Evolutionary conservation across 345 rosid genomes (phyloP).

Genomic region (Eucalyptus sp.): DNA sequence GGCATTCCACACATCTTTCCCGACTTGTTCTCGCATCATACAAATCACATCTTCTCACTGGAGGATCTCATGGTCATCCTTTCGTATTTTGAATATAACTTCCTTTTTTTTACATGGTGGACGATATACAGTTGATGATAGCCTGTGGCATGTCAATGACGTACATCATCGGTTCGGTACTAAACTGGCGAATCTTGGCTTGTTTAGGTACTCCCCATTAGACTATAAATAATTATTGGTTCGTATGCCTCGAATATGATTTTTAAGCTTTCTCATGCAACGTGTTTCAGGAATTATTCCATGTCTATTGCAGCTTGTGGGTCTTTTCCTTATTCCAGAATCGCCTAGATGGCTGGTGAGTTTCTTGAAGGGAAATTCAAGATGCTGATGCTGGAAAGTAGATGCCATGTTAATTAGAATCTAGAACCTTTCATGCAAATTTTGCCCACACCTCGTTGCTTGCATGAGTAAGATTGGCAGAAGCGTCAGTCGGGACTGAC

Average conservation of each 20-base stretch:
- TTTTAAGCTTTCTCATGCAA: not conserved
- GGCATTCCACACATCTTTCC: not conserved
- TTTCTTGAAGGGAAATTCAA: not conserved
- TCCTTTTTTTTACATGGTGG: not conserved
- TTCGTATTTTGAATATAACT: not conserved
- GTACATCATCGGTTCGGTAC: slow-evolving; percentile 7
- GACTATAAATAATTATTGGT: not conserved
- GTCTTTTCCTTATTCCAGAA: slow-evolving; percentile 16
- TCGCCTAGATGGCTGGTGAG: slow-evolving; percentile 31
- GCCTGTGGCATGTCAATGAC: slow-evolving; percentile 8
- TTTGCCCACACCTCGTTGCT: not conserved
- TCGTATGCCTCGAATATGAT: not conserved
- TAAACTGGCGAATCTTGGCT: slow-evolving; percentile 19
- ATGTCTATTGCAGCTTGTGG: slow-evolving; percentile 2
- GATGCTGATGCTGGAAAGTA: not conserved
- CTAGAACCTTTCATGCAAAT: not conserved
- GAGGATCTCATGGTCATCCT: not conserved
- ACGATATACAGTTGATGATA: slow-evolving; percentile 1
- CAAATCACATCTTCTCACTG: not conserved
- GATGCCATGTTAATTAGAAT: not conserved
- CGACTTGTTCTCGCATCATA: not conserved
- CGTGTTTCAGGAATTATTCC: slow-evolving; percentile 6
- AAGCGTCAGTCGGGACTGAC: not conserved
- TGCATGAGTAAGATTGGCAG: not conserved
- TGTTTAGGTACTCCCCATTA: slow-evolving; percentile 6